Evolutionary conservation across 352 stramenopile species (phyloP).

Genomic region (Globisporangium alternatum): DNA sequence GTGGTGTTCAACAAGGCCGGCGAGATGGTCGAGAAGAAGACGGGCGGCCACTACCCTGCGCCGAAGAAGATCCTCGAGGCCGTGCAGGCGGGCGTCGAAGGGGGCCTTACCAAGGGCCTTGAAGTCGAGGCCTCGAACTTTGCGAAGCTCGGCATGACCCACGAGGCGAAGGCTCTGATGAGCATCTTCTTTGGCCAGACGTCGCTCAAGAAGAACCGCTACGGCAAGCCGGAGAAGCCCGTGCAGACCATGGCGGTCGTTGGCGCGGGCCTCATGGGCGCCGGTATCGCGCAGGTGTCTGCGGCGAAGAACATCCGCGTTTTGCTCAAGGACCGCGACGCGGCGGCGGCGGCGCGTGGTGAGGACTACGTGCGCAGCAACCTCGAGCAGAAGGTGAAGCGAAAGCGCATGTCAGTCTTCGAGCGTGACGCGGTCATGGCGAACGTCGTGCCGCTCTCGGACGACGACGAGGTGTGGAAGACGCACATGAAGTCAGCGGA

Average conservation of each 20-base stretch:
- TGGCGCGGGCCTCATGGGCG: constrained; percentile 98
- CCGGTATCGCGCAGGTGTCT: constrained; percentile 96
- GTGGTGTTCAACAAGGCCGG: constrained; percentile 94
- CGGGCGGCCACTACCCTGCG: constrained; percentile 95
- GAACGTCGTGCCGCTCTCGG: constrained; percentile 91
- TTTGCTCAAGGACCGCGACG: constrained; percentile 95
- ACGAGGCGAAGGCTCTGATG: constrained; percentile 94
- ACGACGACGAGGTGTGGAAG: constrained; percentile 91
- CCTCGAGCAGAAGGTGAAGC: constrained; percentile 94
- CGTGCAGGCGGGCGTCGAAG: constrained; percentile 84
- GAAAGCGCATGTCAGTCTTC: constrained; percentile 91
- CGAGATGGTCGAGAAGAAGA: constrained; percentile 97
- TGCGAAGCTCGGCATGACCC: constrained; percentile 94
- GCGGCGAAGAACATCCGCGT: constrained; percentile 94
- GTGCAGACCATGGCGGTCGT: constrained; percentile 95
- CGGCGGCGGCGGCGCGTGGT: constrained; percentile 73
- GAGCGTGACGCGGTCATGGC: constrained; percentile 90
- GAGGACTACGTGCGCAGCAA: constrained; percentile 94
- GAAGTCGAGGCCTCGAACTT: constrained; percentile 96
- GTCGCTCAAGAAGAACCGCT: constrained; percentile 97
- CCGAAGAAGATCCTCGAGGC: constrained; percentile 94
- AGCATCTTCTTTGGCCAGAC: constrained; percentile 98
- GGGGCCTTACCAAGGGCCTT: constrained; percentile 73
- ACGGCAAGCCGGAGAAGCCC: constrained; percentile 81
- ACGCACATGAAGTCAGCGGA: constrained; percentile 92